A percentile compares a stretch with the other conserved stretches of the same genome.
These are phyloP conservation scores for Triglochin maritima DNA, from an alignment of 106 monocot genomes.

Conservation along the genomic window DNA sequence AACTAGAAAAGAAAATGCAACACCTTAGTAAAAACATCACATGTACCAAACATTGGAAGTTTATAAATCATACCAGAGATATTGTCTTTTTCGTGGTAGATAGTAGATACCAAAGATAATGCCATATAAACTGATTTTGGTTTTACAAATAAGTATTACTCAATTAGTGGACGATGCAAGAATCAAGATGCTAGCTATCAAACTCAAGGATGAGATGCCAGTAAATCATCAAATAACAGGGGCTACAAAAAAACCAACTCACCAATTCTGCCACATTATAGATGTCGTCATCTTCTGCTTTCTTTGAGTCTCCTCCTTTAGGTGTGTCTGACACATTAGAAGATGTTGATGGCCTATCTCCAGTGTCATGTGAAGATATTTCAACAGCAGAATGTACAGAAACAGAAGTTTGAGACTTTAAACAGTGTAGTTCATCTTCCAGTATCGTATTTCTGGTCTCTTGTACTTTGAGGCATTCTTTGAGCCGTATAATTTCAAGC, in stretches of 20 bases:
- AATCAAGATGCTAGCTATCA: too few relatives aligned
- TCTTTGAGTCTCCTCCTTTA: not conserved
- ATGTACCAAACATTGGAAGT: too few relatives aligned
- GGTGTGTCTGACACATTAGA: not conserved
- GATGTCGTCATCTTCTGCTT: not conserved
- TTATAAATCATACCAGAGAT: too few relatives aligned
- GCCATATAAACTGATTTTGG: too few relatives aligned
- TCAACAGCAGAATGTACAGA: not conserved
- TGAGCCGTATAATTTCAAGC: not conserved
- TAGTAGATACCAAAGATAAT: too few relatives aligned
- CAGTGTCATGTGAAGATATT: not conserved
- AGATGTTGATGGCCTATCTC: not conserved
- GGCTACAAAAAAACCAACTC: not conserved
- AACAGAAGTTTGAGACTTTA: not conserved
- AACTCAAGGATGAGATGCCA: too few relatives aligned
- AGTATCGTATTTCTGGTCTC: not conserved
- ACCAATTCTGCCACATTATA: not conserved
- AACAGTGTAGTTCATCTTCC: not conserved
- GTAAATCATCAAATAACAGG: too few relatives aligned
- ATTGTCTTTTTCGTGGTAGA: too few relatives aligned
- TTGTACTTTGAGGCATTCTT: not conserved
- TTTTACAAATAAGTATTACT: too few relatives aligned
- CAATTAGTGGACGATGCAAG: too few relatives aligned
- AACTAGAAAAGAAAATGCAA: too few relatives aligned
- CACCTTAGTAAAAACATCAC: too few relatives aligned